These are phyloP conservation scores for Chrysopogon serrulatus DNA, from an alignment of 176 grass and related monocot genomes.

Conservation along the genomic window DNA sequence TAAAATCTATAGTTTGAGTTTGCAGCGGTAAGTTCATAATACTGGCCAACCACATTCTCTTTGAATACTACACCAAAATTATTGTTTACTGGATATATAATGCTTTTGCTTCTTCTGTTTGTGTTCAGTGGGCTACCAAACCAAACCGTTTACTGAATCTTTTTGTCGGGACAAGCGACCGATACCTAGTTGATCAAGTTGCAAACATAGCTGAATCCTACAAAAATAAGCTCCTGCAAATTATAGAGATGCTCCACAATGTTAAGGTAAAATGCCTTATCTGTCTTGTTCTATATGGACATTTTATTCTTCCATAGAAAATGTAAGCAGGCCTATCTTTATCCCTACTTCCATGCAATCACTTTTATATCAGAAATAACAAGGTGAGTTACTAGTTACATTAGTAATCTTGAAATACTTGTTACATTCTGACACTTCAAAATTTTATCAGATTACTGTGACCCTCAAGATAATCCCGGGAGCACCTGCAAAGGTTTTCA, in stretches of 20 bases:
- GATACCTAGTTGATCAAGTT: conserved; percentile 45
- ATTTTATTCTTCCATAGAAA: not conserved
- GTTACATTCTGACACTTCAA: conserved; percentile 13
- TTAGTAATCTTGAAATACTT: not conserved
- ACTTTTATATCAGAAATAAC: not conserved
- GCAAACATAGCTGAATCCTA: conserved; percentile 31
- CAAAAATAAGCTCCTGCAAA: conserved; percentile 35
- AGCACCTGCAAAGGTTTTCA: conserved; percentile 53
- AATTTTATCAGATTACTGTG: conserved; percentile 44
- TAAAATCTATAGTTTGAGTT: not conserved
- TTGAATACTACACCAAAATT: not conserved
- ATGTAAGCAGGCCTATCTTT: not conserved
- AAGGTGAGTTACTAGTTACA: not conserved
- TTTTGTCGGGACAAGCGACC: conserved; percentile 18
- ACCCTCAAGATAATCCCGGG: conserved; percentile 52
- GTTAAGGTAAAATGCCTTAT: conserved; percentile 35
- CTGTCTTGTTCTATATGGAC: conserved; percentile 12
- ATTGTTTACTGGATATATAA: not conserved
- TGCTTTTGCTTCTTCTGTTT: not conserved
- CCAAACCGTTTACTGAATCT: conserved; percentile 55
- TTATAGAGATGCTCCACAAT: conserved; percentile 37
- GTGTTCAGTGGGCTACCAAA: conserved; percentile 64
- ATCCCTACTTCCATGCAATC: not conserved
- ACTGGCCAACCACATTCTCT: not conserved
- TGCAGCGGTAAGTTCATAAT: not conserved